Evolutionary conservation across 352 stramenopile species (phyloP).

Genomic region (Pythium utonaiense): DNA sequence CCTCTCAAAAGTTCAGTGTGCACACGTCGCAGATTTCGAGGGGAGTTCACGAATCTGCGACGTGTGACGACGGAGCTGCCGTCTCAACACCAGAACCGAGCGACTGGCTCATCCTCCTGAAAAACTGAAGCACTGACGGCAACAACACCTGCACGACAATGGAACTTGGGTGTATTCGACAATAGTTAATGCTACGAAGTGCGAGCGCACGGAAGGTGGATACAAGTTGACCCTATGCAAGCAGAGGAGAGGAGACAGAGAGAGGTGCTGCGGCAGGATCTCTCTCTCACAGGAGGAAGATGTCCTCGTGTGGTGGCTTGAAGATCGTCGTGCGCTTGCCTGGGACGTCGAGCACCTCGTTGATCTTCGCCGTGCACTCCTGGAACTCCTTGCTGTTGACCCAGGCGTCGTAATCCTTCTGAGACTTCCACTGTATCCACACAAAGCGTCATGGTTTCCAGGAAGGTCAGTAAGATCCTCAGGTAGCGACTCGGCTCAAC

Average conservation of each 20-base stretch:
- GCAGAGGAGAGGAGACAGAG: too few species aligned
- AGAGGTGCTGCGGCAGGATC: neutral
- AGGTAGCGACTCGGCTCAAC: neutral
- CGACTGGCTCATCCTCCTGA: neutral
- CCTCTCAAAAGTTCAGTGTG: neutral
- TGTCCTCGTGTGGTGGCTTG: slow-evolving; percentile 74
- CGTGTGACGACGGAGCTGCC: neutral
- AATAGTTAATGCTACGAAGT: slow-evolving; percentile 18
- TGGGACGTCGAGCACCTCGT: slow-evolving; percentile 82
- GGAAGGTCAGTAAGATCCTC: neutral
- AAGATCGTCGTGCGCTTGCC: slow-evolving; percentile 86
- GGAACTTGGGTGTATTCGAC: slow-evolving; percentile 13
- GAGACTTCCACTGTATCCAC: slow-evolving; percentile 57
- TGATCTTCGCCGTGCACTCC: slow-evolving; percentile 79
- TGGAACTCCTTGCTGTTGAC: slow-evolving; percentile 74
- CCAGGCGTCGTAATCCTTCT: slow-evolving; percentile 80
- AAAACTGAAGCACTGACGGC: neutral
- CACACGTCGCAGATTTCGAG: slow-evolving; percentile 20
- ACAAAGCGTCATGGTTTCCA: neutral
- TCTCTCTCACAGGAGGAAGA: slow-evolving; percentile 81
- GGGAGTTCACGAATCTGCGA: slow-evolving; percentile 4
- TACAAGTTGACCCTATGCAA: neutral
- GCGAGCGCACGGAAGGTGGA: neutral
- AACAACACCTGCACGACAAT: neutral
- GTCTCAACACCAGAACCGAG: slow-evolving; percentile 4